Evolutionary conservation across 768 basidiomycete species (phyloP), one percentile per base, ranked within the genome.

Genomic region (Kwoniella mangroviensis): DNA sequence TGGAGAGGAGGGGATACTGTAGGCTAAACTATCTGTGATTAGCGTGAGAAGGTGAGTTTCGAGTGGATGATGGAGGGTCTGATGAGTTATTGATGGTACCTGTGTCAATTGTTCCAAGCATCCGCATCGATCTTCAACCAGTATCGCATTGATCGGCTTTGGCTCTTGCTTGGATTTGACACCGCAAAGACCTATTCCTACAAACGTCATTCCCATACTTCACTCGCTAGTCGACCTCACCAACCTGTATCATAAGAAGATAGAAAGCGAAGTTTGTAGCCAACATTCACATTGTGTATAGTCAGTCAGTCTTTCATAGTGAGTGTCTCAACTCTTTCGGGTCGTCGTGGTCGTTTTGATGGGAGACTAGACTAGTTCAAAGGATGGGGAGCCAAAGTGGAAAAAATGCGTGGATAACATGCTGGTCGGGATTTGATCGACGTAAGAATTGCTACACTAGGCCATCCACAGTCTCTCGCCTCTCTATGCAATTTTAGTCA

Each of bases 111-210:
- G 40, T 13, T n/a, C 19, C 41, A 60, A 60, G 58, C 17, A 41
- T 15, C 56, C 3, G n/a, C 22, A n/a, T 58, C 56, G 58, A 60
- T 60, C 58, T 7, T 43, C 17, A 22, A 17, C 41, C 21, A n/a
- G 58, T 60, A 43, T 60, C 58, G 41, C 58, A 60, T 60, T 42
- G 58, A 60, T 60, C 58, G 34, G 34, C 34, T 34, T 34, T 34
- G 34, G 9, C 34, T 34, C 34, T 34, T 34, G 34, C 6, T 34
- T 34, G 34, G 1, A 7, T 7, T 34, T 34, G 34, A 34, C 34
- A 34, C 6, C 34, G 34, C 34, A 34, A 34, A 5, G 34, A 15
- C 45, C 45, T 19, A 49, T 49, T 49, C 45, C 19, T 11, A 19
- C 15, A 11, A 17, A 24, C 22, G 15, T 26, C 56, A 34, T 40